Evolutionary conservation across 768 basidiomycete genomes (phyloP), one percentile per base, ranked within the genome.

Genomic region (Inosperma sp.): DNA sequence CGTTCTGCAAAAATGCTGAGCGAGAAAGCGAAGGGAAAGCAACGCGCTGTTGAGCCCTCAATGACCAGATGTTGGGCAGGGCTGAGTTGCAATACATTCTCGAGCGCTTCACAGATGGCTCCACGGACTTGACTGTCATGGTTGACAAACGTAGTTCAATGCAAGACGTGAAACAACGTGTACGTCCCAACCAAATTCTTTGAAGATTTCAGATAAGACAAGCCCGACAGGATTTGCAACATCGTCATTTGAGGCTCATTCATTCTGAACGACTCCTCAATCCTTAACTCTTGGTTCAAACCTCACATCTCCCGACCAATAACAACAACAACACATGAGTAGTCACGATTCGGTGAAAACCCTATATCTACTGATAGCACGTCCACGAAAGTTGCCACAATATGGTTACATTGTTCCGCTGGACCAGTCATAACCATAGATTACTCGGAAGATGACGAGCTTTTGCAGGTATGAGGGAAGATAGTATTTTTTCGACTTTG

Each of bases 361-460:
- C n/a, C n/a, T 30, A 48, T 37, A 12, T 40, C 48, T 4, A 67
- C 63, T 19, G 51, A 42, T 33, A 44, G 25, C 21, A 7, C 19
- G 21, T 39, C 58, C 12, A 52, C 56, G 7, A 52, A 59, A 14
- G n/a, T 65, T 30, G 66, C 65, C 25, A 73, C 73, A 12, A 81
- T 81, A 4, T 96, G 89, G 89, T 62, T 99, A 48, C 94, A 97
- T 60, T 99, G 95, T 66, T 93, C 91, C 1, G 84, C 97, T 7
- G 94, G 95, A 3, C 83, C 83, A 3, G 76, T 75, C 55, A 64
- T 89, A 34, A 78, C 81, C 16, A 79, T 77, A 6, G 79, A 80
- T 7, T 79, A 78, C 51, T 74, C 79, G 22, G 79, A 76, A 50
- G 73, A 76, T 13, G 82, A 81, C 17, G 70, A 50, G 34, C 27